Base-by-base conservation (phyloP, 2,329 filamentous ascomycete species). In the Exophiala viscosa region DNA sequence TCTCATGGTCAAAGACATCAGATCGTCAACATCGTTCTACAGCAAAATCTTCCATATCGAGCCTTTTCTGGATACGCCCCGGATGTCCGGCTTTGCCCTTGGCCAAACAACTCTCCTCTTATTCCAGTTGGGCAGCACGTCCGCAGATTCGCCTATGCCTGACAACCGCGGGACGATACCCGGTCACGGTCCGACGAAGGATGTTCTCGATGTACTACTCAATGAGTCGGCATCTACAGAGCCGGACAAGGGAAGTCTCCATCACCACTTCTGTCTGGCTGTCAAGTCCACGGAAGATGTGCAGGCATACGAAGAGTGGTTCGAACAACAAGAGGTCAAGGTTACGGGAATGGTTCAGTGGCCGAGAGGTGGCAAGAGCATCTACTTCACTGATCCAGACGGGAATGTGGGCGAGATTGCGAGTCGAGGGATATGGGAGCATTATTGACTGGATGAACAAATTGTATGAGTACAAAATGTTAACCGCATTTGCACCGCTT, bases 321-420 rank as follows among this genome's bases (percentile, higher is more conserved):
- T 67, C 28, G 45, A 58, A 38, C 54, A 59, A n/a, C 54, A 53
- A 15, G 55, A 62, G 10, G 64, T 65, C 1, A 53, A 61, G 23
- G 55, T 66, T 9, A 52, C 48, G 6, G 63, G 57, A 1, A 58
- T 53, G 15, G 64, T 66, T 53, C 52, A 66, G 4, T 67, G 65
- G 65, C 55, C 61, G 9, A 46, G 57, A 2, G 65, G 65, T 13
- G 65, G 65, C 11, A 60, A 58, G 44, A 67, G 65, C 48, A 62
- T 67, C 28, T 67, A 67, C 58, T 67, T 67, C 49, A 59, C 61
- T 36, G 65, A 67, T 59, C 48, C 56, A 20, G 65, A 67, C 51
- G 65, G 64, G 6, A 64, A 67, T 60, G 58, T 67, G 10, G 65
- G 65, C 10, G 65, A 67, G 54, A 58, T 67, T 48, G 65, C 58